A percentile compares a stretch with the other conserved stretches of the same genome.
Conservation (phyloP, 164 flowering plant genomes). For the Hamamelis virginiana region DNA sequence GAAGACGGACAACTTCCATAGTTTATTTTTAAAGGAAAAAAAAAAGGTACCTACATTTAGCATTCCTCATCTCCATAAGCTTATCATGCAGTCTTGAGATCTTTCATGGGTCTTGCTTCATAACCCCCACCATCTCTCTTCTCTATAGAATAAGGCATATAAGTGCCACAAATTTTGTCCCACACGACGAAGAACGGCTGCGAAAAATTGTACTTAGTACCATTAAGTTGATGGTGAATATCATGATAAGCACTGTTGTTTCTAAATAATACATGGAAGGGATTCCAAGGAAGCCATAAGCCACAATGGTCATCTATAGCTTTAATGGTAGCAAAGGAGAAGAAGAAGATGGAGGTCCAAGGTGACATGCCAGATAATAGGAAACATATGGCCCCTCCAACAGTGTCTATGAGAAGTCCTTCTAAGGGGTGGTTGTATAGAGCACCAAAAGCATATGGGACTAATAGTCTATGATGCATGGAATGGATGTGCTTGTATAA, state of each 20-base stretch:
- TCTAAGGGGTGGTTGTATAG: conserved; percentile 90
- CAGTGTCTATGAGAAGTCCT: conserved; percentile 80
- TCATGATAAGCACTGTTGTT: conserved; percentile 96
- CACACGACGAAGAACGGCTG: conserved; percentile 93
- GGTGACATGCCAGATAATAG: conserved; percentile 91
- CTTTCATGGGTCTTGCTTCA: conserved; percentile 62
- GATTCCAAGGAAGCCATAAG: conserved; percentile 87
- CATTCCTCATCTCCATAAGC: too few species aligned
- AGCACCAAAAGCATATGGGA: conserved; percentile 95
- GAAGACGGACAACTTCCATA: too few species aligned
- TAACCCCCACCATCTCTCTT: conserved; percentile 76
- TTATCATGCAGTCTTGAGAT: conserved; percentile 35
- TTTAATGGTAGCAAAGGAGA: conserved; percentile 87
- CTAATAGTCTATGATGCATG: conserved; percentile 82
- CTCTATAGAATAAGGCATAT: conserved; percentile 86
- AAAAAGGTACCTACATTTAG: too few species aligned
- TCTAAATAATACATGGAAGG: conserved; percentile 67
- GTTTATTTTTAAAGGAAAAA: too few species aligned
- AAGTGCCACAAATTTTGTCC: conserved; percentile 86
- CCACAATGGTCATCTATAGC: conserved; percentile 97
- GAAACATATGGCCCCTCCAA: conserved; percentile 87
- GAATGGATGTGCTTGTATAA: conserved; percentile 86
- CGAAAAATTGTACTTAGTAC: conserved; percentile 86
- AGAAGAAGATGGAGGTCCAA: conserved; percentile 78
- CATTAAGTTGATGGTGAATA: conserved; percentile 90